phyloP scores from a whole-genome alignment of 768 basidiomycete genomes.

The Phanerochaete sordida region DNA sequence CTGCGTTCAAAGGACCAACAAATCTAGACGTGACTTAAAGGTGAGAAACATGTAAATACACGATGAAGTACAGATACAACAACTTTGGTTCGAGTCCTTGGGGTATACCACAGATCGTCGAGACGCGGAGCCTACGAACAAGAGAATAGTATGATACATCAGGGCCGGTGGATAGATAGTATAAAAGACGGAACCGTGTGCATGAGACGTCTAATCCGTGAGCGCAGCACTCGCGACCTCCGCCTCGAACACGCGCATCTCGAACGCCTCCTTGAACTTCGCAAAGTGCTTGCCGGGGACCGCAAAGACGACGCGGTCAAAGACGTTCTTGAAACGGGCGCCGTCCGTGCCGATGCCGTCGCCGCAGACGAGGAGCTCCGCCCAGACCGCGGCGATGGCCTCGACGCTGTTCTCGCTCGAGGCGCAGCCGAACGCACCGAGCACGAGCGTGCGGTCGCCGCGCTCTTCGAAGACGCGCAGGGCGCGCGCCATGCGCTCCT shows the following conservation, averaged over 20 bases:
- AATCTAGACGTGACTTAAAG: too few species aligned
- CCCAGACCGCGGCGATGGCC: constrained; percentile 42
- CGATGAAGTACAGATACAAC: neutral
- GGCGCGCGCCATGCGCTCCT: constrained; percentile 45
- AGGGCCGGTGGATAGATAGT: neutral
- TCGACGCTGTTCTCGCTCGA: constrained; percentile 38
- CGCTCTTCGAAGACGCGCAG: constrained; percentile 40
- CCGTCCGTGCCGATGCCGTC: constrained; percentile 17
- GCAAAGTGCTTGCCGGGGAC: constrained; percentile 34
- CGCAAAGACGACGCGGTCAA: constrained; percentile 42
- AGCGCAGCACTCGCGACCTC: constrained; percentile 21
- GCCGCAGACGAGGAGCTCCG: constrained; percentile 39
- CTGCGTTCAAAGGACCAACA: too few species aligned
- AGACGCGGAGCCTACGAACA: neutral
- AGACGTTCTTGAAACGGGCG: constrained; percentile 37
- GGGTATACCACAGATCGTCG: neutral
- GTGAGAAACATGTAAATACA: neutral
- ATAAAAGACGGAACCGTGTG: neutral
- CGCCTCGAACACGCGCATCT: constrained; percentile 36
- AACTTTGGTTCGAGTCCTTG: neutral
- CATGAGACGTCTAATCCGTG: neutral
- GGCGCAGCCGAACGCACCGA: constrained; percentile 46
- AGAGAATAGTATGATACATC: neutral
- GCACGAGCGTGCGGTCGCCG: constrained; percentile 35
- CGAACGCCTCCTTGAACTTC: constrained; percentile 38